A percentile compares a stretch with the other conserved stretches of the same genome.
Evolutionary conservation across 2,329 filamentous ascomycete species (phyloP).

Genomic region (Monascus ruber): DNA sequence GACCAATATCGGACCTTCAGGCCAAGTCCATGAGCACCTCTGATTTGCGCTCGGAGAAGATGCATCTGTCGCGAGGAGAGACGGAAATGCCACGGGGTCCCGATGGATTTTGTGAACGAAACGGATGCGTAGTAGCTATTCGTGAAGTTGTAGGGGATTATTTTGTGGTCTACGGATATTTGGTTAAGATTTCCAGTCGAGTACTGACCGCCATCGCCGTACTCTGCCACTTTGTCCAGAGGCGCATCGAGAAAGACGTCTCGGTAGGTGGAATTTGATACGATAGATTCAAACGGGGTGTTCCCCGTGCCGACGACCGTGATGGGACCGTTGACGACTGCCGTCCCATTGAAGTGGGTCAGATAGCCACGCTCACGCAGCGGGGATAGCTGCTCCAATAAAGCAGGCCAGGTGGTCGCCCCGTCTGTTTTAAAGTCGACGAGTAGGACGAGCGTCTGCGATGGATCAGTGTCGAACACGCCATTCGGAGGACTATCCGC

Average conservation of each 20-base stretch:
- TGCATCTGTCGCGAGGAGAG: slow-evolving; percentile 36
- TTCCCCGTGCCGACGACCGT: slow-evolving; percentile 45
- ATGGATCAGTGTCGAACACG: slow-evolving; percentile 40
- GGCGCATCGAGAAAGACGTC: slow-evolving; percentile 48
- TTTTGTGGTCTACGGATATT: slow-evolving; percentile 23
- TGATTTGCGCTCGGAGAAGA: slow-evolving; percentile 41
- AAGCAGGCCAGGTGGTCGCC: slow-evolving; percentile 23
- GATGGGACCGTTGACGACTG: slow-evolving; percentile 33
- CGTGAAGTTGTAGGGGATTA: slow-evolving; percentile 34
- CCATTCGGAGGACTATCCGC: slow-evolving; percentile 28
- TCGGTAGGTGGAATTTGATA: slow-evolving; percentile 36
- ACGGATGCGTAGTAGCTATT: slow-evolving; percentile 50
- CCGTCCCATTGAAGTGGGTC: slow-evolving; percentile 38
- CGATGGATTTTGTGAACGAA: slow-evolving; percentile 40
- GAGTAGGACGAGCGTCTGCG: slow-evolving; percentile 40
- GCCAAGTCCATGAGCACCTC: slow-evolving; percentile 39
- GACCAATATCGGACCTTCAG: slow-evolving; percentile 48
- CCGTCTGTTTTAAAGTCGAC: slow-evolving; percentile 41
- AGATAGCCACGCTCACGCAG: slow-evolving; percentile 41
- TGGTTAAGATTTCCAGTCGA: slow-evolving; percentile 26
- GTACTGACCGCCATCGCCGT: slow-evolving; percentile 1
- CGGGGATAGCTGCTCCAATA: slow-evolving; percentile 33
- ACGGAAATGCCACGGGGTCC: slow-evolving; percentile 38
- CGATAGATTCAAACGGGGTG: slow-evolving; percentile 38
- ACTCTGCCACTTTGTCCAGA: slow-evolving; percentile 28